Conservation (phyloP, 2,329 filamentous ascomycete species). For the Phialophora expanda region DNA sequence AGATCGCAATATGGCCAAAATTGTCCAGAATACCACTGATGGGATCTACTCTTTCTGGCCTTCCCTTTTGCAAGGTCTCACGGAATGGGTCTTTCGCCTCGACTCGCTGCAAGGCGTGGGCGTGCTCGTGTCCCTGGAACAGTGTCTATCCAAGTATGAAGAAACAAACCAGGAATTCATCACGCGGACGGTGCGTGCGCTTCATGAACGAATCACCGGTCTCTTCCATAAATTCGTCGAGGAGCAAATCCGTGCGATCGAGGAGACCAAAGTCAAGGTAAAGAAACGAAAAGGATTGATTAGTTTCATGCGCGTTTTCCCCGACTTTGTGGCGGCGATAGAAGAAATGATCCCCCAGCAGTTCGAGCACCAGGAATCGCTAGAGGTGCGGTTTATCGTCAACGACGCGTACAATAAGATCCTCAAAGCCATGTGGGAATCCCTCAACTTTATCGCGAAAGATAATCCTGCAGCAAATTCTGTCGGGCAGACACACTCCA, state of each 20-base stretch:
- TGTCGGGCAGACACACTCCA: constrained; percentile 43
- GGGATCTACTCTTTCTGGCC: constrained; percentile 83
- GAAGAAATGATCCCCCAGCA: constrained; percentile 76
- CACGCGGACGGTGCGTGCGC: constrained; percentile 75
- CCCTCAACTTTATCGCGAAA: constrained; percentile 89
- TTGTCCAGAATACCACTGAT: constrained; percentile 86
- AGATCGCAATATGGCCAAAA: constrained; percentile 81
- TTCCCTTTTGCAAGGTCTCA: constrained; percentile 74
- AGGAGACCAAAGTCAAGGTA: constrained; percentile 98
- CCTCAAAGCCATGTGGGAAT: constrained; percentile 96
- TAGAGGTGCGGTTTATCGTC: constrained; percentile 75
- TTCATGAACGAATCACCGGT: constrained; percentile 74
- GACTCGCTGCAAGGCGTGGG: constrained; percentile 94
- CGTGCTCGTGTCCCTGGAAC: constrained; percentile 78
- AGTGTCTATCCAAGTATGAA: constrained; percentile 76
- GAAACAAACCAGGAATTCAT: constrained; percentile 95
- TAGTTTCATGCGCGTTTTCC: constrained; percentile 91
- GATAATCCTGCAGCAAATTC: constrained; percentile 61
- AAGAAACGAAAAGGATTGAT: constrained; percentile 98
- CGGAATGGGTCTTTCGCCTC: constrained; percentile 80
- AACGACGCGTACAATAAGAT: constrained; percentile 88
- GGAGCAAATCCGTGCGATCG: constrained; percentile 91
- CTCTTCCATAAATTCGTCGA: constrained; percentile 90
- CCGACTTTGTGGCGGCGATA: constrained; percentile 78
- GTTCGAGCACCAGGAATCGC: constrained; percentile 60